These are phyloP conservation scores for Daldinia eschscholtzii DNA, from an alignment of 2,329 filamentous ascomycete genomes.

Conservation along the genomic window DNA sequence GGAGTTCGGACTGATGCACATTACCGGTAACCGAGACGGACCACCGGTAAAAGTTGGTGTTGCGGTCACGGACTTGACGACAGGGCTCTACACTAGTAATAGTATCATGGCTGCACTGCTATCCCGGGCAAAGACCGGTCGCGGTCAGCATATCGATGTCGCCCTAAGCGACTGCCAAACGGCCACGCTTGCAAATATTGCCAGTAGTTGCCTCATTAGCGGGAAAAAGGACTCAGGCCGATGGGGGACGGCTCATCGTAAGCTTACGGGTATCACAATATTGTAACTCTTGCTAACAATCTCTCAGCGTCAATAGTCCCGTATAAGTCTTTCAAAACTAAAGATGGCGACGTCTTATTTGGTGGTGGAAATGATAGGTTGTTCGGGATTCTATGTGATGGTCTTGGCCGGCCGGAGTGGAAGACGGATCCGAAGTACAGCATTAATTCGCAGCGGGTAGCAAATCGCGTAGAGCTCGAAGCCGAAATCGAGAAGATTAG, in stretches of 20 bases:
- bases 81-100: constrained; percentile 94
- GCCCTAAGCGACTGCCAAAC: constrained; percentile 94
- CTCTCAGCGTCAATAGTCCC: constrained; percentile 90
- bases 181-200: constrained; percentile 94
- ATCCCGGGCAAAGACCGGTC: constrained; percentile 77
- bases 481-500: constrained; percentile 82
- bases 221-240: constrained; percentile 88
- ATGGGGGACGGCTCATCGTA: constrained; percentile 97
- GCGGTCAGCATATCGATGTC: constrained; percentile 92
- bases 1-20: constrained; percentile 98
- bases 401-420: constrained; percentile 70
- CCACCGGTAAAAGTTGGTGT: constrained; percentile 97
- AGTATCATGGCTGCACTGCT: constrained; percentile 94
- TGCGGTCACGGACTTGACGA: constrained; percentile 95
- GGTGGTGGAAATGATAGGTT: constrained; percentile 80
- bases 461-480: constrained; percentile 83
- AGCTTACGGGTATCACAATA: constrained; percentile 45
- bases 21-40: constrained; percentile 88
- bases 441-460: constrained; percentile 73
- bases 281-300: constrained; percentile 31
- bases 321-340: constrained; percentile 85
- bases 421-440: constrained; percentile 69
- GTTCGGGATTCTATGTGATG: constrained; percentile 73
- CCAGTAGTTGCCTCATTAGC: constrained; percentile 89
- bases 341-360: constrained; percentile 77